Evolutionary conservation across 1,284 basidiomycete species (phyloP).

Genomic region (Veloboletus limbatus): DNA sequence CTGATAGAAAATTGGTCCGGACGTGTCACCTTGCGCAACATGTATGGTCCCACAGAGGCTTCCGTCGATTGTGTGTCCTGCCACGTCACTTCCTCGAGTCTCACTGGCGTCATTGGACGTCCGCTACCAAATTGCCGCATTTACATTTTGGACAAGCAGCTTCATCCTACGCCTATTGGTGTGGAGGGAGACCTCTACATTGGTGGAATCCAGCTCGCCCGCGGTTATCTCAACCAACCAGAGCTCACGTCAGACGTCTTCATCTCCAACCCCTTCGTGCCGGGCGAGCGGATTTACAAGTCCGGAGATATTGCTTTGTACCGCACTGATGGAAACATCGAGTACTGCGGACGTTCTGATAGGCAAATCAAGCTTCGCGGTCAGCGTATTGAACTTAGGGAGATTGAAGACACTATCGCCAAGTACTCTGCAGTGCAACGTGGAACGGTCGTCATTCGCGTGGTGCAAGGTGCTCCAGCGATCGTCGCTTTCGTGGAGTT

Average conservation of each 20-base stretch:
- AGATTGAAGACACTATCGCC: constrained; percentile 31
- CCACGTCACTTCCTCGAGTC: constrained; percentile 21
- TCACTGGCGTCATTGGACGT: constrained; percentile 30
- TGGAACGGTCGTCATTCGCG: constrained; percentile 25
- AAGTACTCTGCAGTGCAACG: constrained; percentile 21
- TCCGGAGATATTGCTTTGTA: constrained; percentile 31
- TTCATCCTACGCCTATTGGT: constrained; percentile 29
- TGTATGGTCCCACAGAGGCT: constrained; percentile 37
- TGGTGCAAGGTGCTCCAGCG: constrained; percentile 29
- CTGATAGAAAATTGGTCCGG: constrained; percentile 30
- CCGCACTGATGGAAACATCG: constrained; percentile 27
- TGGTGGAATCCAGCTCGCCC: constrained; percentile 32
- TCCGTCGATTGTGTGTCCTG: constrained; percentile 32
- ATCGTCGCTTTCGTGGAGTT: constrained; percentile 32
- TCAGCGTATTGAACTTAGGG: constrained; percentile 31
- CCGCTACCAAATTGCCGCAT: constrained; percentile 33
- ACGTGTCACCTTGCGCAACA: constrained; percentile 30
- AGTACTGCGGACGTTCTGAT: constrained; percentile 33
- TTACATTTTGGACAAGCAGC: constrained; percentile 34
- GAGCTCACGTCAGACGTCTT: constrained; percentile 26
- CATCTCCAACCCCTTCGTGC: constrained; percentile 27
- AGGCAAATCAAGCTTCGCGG: constrained; percentile 35
- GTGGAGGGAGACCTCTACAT: constrained; percentile 34
- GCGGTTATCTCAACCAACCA: constrained; percentile 33
- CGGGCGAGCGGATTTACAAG: constrained; percentile 28